Evolutionary conservation across 202 grass and related monocot species (phyloP), one percentile per base, ranked within the genome.

Genomic region (Schoenoplectus tabernaemontani): DNA sequence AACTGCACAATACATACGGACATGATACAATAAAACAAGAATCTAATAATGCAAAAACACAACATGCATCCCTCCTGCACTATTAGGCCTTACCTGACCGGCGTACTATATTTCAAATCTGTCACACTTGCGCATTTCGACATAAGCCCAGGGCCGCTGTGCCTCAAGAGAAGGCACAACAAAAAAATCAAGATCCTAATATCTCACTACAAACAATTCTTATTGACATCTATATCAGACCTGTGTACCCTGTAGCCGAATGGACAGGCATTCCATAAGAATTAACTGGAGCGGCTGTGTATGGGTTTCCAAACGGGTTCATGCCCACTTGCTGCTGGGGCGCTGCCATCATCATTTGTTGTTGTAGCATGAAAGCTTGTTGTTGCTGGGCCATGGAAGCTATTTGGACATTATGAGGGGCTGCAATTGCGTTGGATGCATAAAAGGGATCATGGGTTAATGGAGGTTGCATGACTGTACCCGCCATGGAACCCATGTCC

Each of bases 321-420:
- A 83, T 64, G 32, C 86, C 75, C 0, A 44, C 74, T 68, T 92
- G 88, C 26, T 82, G 61, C 15, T 91, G 88, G 0, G 82, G 81
- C 9, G 63, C 44, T 12, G 57, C 22, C 83, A 91, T 97, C 68
- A 93, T 74, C 84, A 97, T 87, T 59, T 94, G 95, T 85, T 97
- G 95, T 85, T 96, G 96, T 4, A 95, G 69, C 79, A 99, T 84
- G 90, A 96, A 91, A 63, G 92, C 87, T 41, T 99, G 92, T 44
- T 97, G 87, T 59, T 93, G 93, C 28, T 89, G 87, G 30, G 85
- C 82, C 85, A 99, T 91, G 19, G 86, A 83, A 9, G 86, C 85
- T 86, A 96, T 93, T 86, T 99, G 96, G 36, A 96, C 88, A 9
- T 78, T 46, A 68, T 95, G 90, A 33, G 96, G 96, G 12, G 86